Conservation (phyloP, 225 moss, liverwort and hornwort species). For the Lunularia cruciata region DNA sequence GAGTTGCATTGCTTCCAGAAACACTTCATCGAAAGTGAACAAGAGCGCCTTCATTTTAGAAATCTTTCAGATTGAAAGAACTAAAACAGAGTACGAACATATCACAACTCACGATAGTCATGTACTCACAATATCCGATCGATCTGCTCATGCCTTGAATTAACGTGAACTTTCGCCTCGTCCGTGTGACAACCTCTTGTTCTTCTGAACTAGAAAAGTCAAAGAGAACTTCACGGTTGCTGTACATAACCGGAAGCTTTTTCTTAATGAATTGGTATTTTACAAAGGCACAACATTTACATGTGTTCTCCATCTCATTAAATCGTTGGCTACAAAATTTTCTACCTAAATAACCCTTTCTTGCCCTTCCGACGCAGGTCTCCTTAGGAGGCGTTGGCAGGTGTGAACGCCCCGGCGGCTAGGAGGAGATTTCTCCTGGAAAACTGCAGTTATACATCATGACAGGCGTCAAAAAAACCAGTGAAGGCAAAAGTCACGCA, state of each 20-base stretch:
- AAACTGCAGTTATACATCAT: constrained; percentile 57
- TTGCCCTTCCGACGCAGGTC: neutral
- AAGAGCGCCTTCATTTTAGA: too few relatives aligned
- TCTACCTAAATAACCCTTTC: neutral
- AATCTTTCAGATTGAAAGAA: too few relatives aligned
- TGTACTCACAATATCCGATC: too few relatives aligned
- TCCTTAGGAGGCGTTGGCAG: constrained; percentile 44
- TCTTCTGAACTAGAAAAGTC: too few relatives aligned
- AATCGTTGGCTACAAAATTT: neutral
- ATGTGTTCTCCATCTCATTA: neutral
- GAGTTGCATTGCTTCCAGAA: too few relatives aligned
- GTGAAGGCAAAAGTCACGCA: neutral
- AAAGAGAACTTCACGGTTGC: neutral
- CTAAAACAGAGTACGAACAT: too few relatives aligned
- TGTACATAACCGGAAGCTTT: neutral
- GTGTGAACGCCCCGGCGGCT: constrained; percentile 87
- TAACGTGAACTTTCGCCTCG: too few relatives aligned
- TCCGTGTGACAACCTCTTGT: too few relatives aligned
- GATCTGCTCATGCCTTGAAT: too few relatives aligned
- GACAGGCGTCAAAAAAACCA: too few relatives aligned
- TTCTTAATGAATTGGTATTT: neutral
- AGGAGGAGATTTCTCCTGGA: constrained; percentile 90
- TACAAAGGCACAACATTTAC: neutral
- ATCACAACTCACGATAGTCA: too few relatives aligned
- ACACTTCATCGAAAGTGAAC: too few relatives aligned